phyloP scores from a whole-genome alignment of 1,139 yeast species.

The Kodamaea arcana region DNA sequence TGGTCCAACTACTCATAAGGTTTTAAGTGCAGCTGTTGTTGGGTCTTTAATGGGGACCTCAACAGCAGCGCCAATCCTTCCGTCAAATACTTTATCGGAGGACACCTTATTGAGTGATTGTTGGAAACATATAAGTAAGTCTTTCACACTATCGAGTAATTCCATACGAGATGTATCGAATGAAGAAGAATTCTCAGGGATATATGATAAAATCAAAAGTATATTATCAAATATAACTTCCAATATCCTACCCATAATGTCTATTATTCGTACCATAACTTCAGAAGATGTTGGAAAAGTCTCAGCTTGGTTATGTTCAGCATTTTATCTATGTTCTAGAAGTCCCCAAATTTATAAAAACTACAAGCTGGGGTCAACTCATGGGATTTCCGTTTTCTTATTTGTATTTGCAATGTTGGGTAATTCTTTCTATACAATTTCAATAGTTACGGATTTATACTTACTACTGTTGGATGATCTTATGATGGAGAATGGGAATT shows the following conservation, averaged over 20 bases:
- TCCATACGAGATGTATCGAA: neutral
- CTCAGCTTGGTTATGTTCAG: slow-evolving; percentile 89
- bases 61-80: neutral
- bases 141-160: neutral
- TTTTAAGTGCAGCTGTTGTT: slow-evolving; percentile 13
- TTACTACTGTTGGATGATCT: slow-evolving; percentile 10
- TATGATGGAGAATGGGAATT: slow-evolving; percentile 1
- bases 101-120: too few relatives aligned
- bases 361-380: slow-evolving; percentile 26
- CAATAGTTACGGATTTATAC: slow-evolving; percentile 28
- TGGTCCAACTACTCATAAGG: slow-evolving; percentile 8
- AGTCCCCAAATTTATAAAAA: slow-evolving; percentile 69
- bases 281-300: slow-evolving; percentile 30
- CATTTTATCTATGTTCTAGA: slow-evolving; percentile 78
- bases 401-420: slow-evolving; percentile 38
- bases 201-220: neutral
- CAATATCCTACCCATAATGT: neutral
- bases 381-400: slow-evolving; percentile 34
- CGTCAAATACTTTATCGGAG: neutral
- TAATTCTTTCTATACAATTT: slow-evolving; percentile 31
- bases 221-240: neutral
- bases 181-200: neutral
- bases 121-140: too few relatives aligned
- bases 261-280: neutral
- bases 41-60: slow-evolving; percentile 6